Conservation (phyloP, 2,329 filamentous ascomycete genomes). For the Ampelomyces quisqualis region DNA sequence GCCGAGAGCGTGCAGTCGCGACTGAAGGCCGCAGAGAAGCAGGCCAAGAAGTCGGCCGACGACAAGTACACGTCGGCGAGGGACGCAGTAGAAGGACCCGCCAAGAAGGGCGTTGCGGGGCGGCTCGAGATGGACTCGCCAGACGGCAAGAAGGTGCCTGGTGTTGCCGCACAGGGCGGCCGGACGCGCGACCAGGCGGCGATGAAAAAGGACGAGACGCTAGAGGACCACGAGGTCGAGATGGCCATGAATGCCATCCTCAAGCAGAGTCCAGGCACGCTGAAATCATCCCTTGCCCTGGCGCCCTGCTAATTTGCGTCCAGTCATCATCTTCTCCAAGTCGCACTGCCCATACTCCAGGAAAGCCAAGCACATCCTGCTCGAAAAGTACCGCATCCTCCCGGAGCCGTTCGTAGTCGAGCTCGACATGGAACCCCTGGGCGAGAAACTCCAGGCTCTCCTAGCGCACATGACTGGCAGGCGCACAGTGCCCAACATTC, state of each 20-base stretch:
- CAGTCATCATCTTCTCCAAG: slow-evolving; percentile 96
- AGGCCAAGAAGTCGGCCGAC: slow-evolving; percentile 68
- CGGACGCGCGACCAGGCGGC: slow-evolving; percentile 43
- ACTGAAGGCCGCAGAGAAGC: slow-evolving; percentile 67
- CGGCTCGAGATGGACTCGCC: slow-evolving; percentile 51
- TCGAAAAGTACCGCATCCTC: slow-evolving; percentile 79
- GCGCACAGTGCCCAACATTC: slow-evolving; percentile 85
- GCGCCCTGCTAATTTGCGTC: slow-evolving; percentile 9
- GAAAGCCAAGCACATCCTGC: slow-evolving; percentile 79
- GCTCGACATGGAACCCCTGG: slow-evolving; percentile 78
- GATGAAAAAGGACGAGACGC: slow-evolving; percentile 52
- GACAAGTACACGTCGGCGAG: slow-evolving; percentile 59
- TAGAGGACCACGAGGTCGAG: slow-evolving; percentile 66
- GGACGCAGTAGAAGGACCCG: slow-evolving; percentile 35
- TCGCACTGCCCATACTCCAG: slow-evolving; percentile 85
- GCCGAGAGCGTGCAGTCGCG: slow-evolving; percentile 60
- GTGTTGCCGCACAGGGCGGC: slow-evolving; percentile 51
- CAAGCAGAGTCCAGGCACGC: slow-evolving; percentile 76
- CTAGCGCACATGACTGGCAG: slow-evolving; percentile 74
- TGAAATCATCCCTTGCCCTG: background rate
- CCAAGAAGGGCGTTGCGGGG: slow-evolving; percentile 56
- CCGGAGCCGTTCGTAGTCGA: slow-evolving; percentile 87
- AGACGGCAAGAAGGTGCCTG: slow-evolving; percentile 32
- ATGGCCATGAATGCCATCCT: slow-evolving; percentile 74
- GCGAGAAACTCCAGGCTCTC: slow-evolving; percentile 68